Base-by-base conservation (phyloP, 345 rosid species). In the Cardamine resedifolia region DNA sequence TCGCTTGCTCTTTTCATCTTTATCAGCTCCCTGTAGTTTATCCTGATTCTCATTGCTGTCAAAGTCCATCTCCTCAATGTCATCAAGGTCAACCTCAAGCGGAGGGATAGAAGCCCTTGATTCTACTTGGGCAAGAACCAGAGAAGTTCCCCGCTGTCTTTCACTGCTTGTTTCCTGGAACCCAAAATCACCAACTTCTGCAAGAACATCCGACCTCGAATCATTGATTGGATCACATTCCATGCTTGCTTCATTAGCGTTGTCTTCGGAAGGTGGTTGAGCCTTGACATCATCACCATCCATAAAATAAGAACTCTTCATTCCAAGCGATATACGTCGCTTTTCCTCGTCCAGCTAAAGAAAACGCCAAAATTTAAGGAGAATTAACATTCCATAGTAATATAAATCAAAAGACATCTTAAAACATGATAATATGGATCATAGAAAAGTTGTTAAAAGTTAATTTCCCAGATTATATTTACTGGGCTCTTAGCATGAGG, bases 91-190 rank as follows among this genome's bases (percentile, higher is more conserved):
- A 75, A 95, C 97, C 78, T 91, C 96, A 63, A 90, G 93, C 0
- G 96, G 85, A 82, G 87, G 94, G 81, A 95, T 63, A 16, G 78
- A 86, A 74, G 88, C 96, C 83, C 99, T 91, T 38, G 84, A 85
- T 64, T 87, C 90, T 56, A 82, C 78, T 66, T 83, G 85, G 19
- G 88, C 79, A 81, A 88, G 89, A 80, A 71, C 77, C 66, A 79
- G 55, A 70, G 53, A 60, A 51, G 81, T 83, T 69, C 77, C 83
- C 74, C 53, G 78, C 59, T 70, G 87, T 79, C 27, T 78, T 68
- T 74, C 88, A 43, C 56, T 28, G 23, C 74, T 79, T 77, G 78
- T 48, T 55, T 68, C 70, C 21, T 79, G 78, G 49, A 31, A 61
- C 44, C 31, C 83, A 64, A 24, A 73, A 49, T 68, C 72, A 68